Evolutionary conservation across 2,329 filamentous ascomycete species (phyloP), one percentile per base, ranked within the genome.

Genomic region (Ophiostoma ulmi): DNA sequence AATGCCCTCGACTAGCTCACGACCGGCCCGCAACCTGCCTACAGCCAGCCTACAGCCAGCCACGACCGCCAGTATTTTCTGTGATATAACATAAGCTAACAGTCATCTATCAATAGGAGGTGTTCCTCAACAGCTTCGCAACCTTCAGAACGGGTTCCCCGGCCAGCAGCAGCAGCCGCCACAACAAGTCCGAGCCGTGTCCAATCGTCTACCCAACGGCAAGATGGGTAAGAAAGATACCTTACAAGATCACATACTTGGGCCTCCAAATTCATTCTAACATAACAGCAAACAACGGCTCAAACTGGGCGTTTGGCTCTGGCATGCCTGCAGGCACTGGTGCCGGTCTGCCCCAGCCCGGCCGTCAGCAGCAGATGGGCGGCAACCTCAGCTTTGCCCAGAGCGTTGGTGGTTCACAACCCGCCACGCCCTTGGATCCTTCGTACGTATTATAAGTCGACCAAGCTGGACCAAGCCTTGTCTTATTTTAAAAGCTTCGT

Each of bases 311-410:
- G 14, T 90, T 90, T 80, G 85, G 86, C 73, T 84, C 84, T 71
- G 85, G 83, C 75, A 82, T 88, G 76, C 86, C 87, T 85, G 84
- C 86, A 71, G 76, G 76, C 48, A 81, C 80, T 75, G 83, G 82
- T 75, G 83, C 61, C 3, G 70, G 70, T 17, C 70, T 82, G 63
- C 81, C 88, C 71, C 85, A 83, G 76, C 81, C 70, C 82, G 72
- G 22, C 67, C 70, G n/a, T 1, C 63, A 39, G 70, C 72, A 72
- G 86, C 84, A 87, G 80, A 79, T 87, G 76, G 83, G 84, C 73
- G 82, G 86, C 75, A 88, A 85, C 78, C 81, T 88, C 72, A 90
- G 87, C 78, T 90, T 90, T 79, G 87, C 88, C 67, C 88, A 90
- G 78, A 90, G 87, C 77, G 80, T 90, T 76, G 85, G 84, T 76